Percentiles rank a stretch among this genome's conserved stretches.
Evolutionary conservation across 306 rosid species (phyloP).

Genomic region (Astragalus glycyphyllos): DNA sequence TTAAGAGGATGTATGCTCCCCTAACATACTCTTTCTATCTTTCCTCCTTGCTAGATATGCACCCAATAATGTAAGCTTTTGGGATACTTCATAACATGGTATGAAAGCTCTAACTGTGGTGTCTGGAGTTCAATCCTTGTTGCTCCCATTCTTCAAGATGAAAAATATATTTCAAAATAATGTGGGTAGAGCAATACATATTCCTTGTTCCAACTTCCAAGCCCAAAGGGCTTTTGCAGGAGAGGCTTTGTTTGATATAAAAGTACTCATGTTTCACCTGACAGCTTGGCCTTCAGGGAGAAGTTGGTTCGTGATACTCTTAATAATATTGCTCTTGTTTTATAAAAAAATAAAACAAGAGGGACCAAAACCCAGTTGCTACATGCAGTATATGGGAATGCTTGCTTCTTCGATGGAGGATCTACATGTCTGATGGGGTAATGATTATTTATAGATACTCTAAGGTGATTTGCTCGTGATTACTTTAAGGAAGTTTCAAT

Average conservation of each 20-base stretch:
- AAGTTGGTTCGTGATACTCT: background rate
- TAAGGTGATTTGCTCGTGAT: background rate
- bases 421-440: background rate
- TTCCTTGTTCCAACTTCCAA: too few species aligned
- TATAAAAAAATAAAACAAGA: background rate
- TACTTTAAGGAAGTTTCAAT: background rate
- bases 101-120: background rate
- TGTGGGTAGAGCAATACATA: background rate
- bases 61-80: background rate
- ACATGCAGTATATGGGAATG: background rate
- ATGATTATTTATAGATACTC: slow-evolving; percentile 6
- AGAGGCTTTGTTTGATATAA: too few species aligned
- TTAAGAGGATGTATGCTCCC: slow-evolving; percentile 12
- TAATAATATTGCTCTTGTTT: slow-evolving; percentile 1
- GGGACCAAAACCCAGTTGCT: background rate
- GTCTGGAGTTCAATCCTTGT: background rate
- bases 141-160: background rate
- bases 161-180: background rate
- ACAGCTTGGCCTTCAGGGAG: background rate
- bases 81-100: background rate
- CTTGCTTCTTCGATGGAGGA: background rate
- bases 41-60: background rate
- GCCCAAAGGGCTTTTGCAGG: background rate
- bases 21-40: background rate
- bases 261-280: background rate